A percentile compares a stretch with the other conserved stretches of the same genome.
phyloP scores from a whole-genome alignment of 106 monocot genomes.

The Allium fistulosum region DNA sequence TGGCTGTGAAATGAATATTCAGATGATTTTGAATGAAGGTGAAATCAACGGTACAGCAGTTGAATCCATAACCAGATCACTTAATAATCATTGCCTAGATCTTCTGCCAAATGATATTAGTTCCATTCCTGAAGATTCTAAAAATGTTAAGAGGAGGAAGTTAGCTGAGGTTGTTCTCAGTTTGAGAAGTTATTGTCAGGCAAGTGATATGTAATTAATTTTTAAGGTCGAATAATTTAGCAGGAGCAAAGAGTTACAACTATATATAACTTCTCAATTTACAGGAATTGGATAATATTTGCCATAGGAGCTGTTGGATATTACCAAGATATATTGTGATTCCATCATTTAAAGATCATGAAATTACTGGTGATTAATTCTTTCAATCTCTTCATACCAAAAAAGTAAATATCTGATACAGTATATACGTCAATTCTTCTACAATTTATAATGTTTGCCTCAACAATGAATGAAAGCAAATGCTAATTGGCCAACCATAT shows the following conservation, averaged over 20 bases:
- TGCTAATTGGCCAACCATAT: background rate
- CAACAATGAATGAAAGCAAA: background rate
- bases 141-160: constrained; percentile 18
- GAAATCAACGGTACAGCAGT: background rate
- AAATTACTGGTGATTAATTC: constrained; percentile 1
- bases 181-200: constrained; percentile 21
- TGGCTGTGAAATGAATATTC: constrained; percentile 35
- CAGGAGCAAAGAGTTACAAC: background rate
- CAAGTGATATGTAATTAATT: background rate
- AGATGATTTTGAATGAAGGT: constrained; percentile 14
- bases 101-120: background rate
- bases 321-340: constrained; percentile 42
- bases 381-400: background rate
- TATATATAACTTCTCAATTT: constrained; percentile 10
- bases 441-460: too few species aligned
- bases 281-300: constrained; percentile 51
- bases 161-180: constrained; percentile 27
- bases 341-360: constrained; percentile 26
- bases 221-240: background rate
- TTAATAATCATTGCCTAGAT: constrained; percentile 8
- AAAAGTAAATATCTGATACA: background rate
- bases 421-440: too few species aligned
- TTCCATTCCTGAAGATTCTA: constrained; percentile 4
- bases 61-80: constrained; percentile 16
- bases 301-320: constrained; percentile 33